Evolutionary conservation across 257 asterid genomes (phyloP), one percentile per base, ranked within the genome.

Genomic region (Salvia hispanica): DNA sequence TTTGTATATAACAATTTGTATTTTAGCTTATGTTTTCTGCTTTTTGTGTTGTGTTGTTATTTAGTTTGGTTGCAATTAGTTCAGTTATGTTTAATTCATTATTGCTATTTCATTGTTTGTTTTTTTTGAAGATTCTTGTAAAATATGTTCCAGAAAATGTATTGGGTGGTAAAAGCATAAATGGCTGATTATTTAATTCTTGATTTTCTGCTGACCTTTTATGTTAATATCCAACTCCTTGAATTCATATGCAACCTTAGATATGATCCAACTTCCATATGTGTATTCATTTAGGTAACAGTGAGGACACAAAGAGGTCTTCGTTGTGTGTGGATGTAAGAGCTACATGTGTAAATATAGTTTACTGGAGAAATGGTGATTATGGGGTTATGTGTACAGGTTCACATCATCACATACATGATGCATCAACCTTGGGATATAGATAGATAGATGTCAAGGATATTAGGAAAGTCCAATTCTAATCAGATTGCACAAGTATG

Each of bases 201-300:
- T 14, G 58, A 50, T 64, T 34, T 10, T 36, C 16, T 64, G 50
- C n/a, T n/a, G n/a, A n/a, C n/a, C n/a, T n/a, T n/a, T n/a, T n/a
- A n/a, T n/a, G n/a, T n/a, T n/a, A n/a, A n/a, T n/a, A n/a, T n/a
- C n/a, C n/a, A n/a, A n/a, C n/a, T n/a, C n/a, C n/a, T n/a, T n/a
- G n/a, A n/a, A n/a, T n/a, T n/a, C n/a, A n/a, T n/a, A n/a, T 34
- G 55, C 56, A 50, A 50, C 21, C 21, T 18, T 18, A 18, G 21
- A 18, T 18, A 18, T 18, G 21, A 18, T 18, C 21, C 21, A 18
- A 18, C 21, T 18, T 18, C 21, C 21, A 18, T 18, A 18, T 18
- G 21, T 18, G 21, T 18, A 18, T 18, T 18, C 21, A 18, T 1
- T 18, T 18, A 18, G 21, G 21, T 18, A 18, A 18, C 21, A 18